Percentiles rank a stretch among this genome's conserved stretches.
phyloP scores from a whole-genome alignment of 257 asterid genomes.

The Hygrophila difformis region DNA sequence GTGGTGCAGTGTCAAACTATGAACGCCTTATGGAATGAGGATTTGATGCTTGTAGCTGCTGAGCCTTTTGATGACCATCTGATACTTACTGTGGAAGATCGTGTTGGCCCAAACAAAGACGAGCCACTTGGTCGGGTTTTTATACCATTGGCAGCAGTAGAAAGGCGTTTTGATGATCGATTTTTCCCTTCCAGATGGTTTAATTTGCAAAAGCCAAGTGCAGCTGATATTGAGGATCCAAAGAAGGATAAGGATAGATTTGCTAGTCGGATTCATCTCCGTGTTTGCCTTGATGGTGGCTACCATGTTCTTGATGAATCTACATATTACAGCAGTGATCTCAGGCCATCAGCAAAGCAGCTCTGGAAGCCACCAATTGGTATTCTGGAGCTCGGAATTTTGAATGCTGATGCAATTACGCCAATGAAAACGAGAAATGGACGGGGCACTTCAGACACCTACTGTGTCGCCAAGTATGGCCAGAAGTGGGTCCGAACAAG shows the following conservation, averaged over 20 bases:
- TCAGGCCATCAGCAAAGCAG: constrained; percentile 75
- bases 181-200: constrained; percentile 63
- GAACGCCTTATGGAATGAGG: constrained; percentile 76
- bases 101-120: constrained; percentile 53
- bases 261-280: constrained; percentile 67
- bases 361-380: constrained; percentile 92
- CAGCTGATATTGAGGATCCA: constrained; percentile 45
- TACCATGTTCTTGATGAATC: constrained; percentile 94
- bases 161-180: constrained; percentile 60
- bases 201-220: constrained; percentile 40
- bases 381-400: constrained; percentile 60
- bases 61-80: constrained; percentile 88
- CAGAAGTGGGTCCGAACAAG: constrained; percentile 90
- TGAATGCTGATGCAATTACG: constrained; percentile 58
- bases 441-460: constrained; percentile 67
- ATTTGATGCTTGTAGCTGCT: constrained; percentile 82
- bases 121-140: constrained; percentile 54
- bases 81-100: constrained; percentile 66
- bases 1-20: constrained; percentile 41
- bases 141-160: constrained; percentile 59
- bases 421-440: constrained; percentile 71
- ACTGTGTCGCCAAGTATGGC: constrained; percentile 81
- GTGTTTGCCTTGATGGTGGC: constrained; percentile 84
- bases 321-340: constrained; percentile 77
- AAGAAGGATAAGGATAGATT: constrained; percentile 56